Evolutionary conservation across 1,139 yeast genomes (phyloP), one percentile per base, ranked within the genome.

Genomic region (Petasospora fabianii): DNA sequence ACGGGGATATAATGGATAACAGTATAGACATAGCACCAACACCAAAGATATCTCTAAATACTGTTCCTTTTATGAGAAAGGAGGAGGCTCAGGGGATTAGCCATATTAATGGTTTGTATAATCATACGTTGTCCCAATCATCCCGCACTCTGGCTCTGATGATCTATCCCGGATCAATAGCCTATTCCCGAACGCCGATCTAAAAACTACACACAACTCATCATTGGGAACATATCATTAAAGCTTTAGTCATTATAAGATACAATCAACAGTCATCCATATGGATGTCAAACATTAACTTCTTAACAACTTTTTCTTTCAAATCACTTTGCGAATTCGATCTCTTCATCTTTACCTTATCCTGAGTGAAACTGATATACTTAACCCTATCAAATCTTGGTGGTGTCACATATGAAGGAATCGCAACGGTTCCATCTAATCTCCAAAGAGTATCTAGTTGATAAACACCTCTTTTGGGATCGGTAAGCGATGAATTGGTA

Each of bases 341-440:
- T 36, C 41, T 40, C 41, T 35, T 44, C 34, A 30, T 14, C 24
- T 20, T 36, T 13, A 26, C 36, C 24, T 44, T 39, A 6, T 38
- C 42, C 29, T 42, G 42, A 5, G 44, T 36, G 27, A 47, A 44
- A 15, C 51, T 48, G 14, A 47, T 17, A 22, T 49, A 50, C 27
- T 40, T 49, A 4, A 36, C 26, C 27, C 54, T 43, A 26, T 51
- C 41, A 2, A 28, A 28, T 39, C 56, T 49, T 34, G 58, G 56
- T 3, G 58, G 58, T 4, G 58, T 54, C 6, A 54, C 44, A 35
- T 36, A 54, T 6, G 46, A 39, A 5, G 57, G 57, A 5, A 54
- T 44, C 11, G 27, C 33, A 8, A 32, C 29, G 3, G 19, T 26
- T 3, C 48, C 38, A 14, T 43, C 39, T 18, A 38, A 33, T 2